Base-by-base conservation (phyloP, 495 filamentous ascomycete species). In the Cercophora sp. region DNA sequence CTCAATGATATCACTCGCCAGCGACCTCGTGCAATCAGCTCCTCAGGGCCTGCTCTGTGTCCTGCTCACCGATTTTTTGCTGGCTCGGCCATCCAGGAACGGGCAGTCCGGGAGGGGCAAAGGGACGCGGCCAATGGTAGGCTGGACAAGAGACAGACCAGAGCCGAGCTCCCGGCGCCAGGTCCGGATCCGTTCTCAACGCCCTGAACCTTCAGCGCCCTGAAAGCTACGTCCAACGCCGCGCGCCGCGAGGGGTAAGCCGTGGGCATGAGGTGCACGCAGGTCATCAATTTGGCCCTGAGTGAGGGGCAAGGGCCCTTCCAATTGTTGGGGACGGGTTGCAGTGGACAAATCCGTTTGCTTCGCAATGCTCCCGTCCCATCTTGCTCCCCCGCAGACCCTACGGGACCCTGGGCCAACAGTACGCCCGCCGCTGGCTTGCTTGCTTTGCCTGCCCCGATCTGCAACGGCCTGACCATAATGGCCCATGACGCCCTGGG, bases 1-100 rank as follows among this genome's bases (percentile, higher is more conserved):
- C 48, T 40, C 48, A 22, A 51, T 51, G 48, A 51, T 51, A 51
- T 51, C 48, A 51, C 48, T 51, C 48, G 48, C 24, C 48, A 29
- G 36, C 35, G 16, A 3, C 4, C 22, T 51, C 36, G 48, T 51
- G 36, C 48, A 40, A 51, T 51, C 24, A 51, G 32, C 35, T 39
- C 15, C 18, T 18, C 48, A 19, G 24, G 48, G 4, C 18, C 32
- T 37, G 31, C 18, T 16, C 44, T 47, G 5, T 51, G 34, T n/a
- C 35, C 24, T 42, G 48, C 48, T 51, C 36, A 51, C 48, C 48
- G 48, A 51, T 27, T 29, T 13, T 42, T 51, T 36, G 36, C 36
- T 42, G 48, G 18, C 35, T 25, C 19, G 35, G 44, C 26, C 35
- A 25, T 15, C 15, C 23, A 42, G 48, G 48, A 27, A 51, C 48